A percentile compares a stretch with the other conserved stretches of the same genome.
Evolutionary conservation across 306 rosid genomes (phyloP).

Genomic region (Fragaria nilgerrensis): DNA sequence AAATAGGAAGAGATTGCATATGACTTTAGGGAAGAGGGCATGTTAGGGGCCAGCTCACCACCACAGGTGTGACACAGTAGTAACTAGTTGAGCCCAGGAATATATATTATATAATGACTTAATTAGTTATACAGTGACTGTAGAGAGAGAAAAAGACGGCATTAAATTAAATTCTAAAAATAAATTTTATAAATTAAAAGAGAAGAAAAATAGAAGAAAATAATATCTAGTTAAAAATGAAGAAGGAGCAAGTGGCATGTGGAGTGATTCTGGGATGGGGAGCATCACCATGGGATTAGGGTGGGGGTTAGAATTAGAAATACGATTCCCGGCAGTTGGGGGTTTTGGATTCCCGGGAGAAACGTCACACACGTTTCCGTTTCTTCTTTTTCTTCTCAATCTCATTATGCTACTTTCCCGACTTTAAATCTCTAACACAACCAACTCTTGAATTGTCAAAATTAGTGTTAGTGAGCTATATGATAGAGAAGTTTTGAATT

Average conservation of each 20-base stretch:
- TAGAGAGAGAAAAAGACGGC: neutral
- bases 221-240: neutral
- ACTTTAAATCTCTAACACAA: too few species aligned
- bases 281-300: conserved; percentile 15
- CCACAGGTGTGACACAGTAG: neutral
- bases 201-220: neutral
- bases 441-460: too few species aligned
- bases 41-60: conserved; percentile 6
- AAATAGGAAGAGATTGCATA: conserved; percentile 1
- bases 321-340: conserved; percentile 31
- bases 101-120: neutral
- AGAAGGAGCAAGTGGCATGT: conserved; percentile 30
- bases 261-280: conserved; percentile 16
- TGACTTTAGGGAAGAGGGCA: neutral
- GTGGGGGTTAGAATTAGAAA: neutral
- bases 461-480: too few species aligned
- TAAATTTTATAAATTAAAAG: neutral
- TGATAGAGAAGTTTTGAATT: too few species aligned
- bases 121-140: neutral
- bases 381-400: neutral
- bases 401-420: neutral
- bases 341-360: conserved; percentile 28
- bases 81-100: neutral
- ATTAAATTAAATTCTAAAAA: neutral
- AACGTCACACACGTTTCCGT: conserved; percentile 38